These are phyloP conservation scores for Vaccinium myrtillus DNA, from an alignment of 148 eudicot genomes.

Conservation along the genomic window DNA sequence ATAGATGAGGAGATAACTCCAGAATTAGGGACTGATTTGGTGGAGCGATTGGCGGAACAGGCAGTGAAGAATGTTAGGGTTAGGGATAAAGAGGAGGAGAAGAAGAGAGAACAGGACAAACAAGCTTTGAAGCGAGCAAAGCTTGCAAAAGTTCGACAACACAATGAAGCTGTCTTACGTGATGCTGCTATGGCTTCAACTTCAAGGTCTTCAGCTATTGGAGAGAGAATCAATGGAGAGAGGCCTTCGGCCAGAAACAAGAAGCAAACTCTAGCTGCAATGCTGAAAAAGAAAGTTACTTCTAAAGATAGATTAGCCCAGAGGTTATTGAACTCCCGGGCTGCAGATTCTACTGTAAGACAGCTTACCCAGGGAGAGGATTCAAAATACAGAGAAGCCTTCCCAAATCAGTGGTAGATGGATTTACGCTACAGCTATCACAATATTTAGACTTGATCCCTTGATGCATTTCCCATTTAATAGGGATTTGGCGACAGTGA, in stretches of 20 bases:
- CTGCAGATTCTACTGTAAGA: conserved; percentile 52
- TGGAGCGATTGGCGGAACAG: conserved; percentile 53
- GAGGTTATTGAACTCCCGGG: conserved; percentile 57
- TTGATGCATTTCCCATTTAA: neutral
- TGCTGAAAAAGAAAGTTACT: conserved; percentile 84
- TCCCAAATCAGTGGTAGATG: conserved; percentile 74
- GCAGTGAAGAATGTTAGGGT: conserved; percentile 76
- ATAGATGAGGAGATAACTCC: conserved; percentile 32
- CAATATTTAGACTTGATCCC: neutral
- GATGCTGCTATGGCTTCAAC: conserved; percentile 85
- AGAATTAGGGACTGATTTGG: conserved; percentile 25
- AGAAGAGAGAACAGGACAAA: conserved; percentile 53
- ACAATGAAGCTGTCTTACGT: conserved; percentile 67
- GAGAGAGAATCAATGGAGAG: conserved; percentile 32
- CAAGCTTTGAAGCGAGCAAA: conserved; percentile 70
- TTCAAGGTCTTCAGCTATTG: conserved; percentile 48
- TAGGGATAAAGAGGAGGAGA: conserved; percentile 56
- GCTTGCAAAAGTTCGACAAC: conserved; percentile 69
- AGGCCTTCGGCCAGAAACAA: conserved; percentile 37
- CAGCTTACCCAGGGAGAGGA: conserved; percentile 62
- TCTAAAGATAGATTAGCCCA: conserved; percentile 72
- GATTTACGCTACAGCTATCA: neutral
- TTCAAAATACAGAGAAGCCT: conserved; percentile 62
- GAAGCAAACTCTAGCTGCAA: conserved; percentile 74
- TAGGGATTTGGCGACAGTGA: conserved; percentile 17